Evolutionary conservation across 2,329 filamentous ascomycete species (phyloP), one percentile per base, ranked within the genome.

Genomic region (Cercospora citrullina): DNA sequence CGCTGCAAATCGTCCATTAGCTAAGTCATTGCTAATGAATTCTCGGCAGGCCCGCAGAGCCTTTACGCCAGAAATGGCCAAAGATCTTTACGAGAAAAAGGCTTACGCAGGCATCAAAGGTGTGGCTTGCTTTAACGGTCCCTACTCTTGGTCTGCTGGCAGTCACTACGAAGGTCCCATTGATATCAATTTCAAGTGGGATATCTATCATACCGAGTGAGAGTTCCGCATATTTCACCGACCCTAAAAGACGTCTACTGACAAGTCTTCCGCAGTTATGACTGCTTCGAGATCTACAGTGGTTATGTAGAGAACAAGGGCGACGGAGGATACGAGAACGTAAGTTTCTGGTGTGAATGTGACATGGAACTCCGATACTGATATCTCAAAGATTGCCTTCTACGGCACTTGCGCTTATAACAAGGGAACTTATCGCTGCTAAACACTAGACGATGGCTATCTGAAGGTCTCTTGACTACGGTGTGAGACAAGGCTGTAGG

Each of bases 271-370:
- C 4, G 12, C 10, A 48, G 53, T 23, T 59, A 42, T 59, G 51
- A 64, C n/a, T 64, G 62, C 9, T 64, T 64, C 57, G 62, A 64
- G 23, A 39, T 64, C n/a, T 64, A 28, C 18, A 48, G 62, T 28
- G 30, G 45, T 10, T 21, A 26, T 28, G 62, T 64, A 2, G 18
- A 57, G 18, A 64, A 28, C 3, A 45, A 64, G 8, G 62, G 62
- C 26, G 26, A 59, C 7, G 62, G 62, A 28, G 62, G 51, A 1
- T 64, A 64, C 3, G 30, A 64, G 33, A 64, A 59, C 45, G 33
- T 64, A 58, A 48, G 51, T 59, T 10, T 2, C 18, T 48, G 1
- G 4, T 10, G 1, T 2, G 42, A 23, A 5, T 9, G 12, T 16
- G 33, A 39, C 33, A 16, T 12, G 5, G 12, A 16, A 16, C 10